A percentile compares a stretch with the other conserved stretches of the same genome.
Evolutionary conservation across 345 rosid genomes (phyloP).

Genomic region (Tarenaya hassleriana): DNA sequence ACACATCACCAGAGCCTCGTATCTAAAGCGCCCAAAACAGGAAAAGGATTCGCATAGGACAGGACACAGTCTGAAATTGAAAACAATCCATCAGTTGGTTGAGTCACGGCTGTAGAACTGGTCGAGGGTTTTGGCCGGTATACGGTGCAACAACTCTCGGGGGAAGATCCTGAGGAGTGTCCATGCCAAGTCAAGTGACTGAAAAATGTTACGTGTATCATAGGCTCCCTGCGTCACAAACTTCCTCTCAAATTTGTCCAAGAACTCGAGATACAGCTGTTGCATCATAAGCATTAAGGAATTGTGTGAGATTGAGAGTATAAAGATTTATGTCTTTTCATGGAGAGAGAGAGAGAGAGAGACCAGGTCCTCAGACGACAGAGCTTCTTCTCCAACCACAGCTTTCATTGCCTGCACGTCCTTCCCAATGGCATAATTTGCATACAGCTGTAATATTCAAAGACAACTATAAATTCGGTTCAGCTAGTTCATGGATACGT

Average conservation of each 20-base stretch:
- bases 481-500: no score
- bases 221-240: slow-evolving; percentile 91
- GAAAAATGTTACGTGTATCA: slow-evolving; percentile 87
- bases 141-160: slow-evolving; percentile 90
- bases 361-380: slow-evolving; percentile 95
- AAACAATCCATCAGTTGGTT: slow-evolving; percentile 27
- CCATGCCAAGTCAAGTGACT: slow-evolving; percentile 96
- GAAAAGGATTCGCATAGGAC: no score
- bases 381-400: slow-evolving; percentile 99
- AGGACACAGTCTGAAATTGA: no score
- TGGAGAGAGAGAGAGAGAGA: slow-evolving; percentile 21
- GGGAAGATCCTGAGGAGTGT: slow-evolving; percentile 91
- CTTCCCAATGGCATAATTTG: slow-evolving; percentile 93
- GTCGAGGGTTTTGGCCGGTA: slow-evolving; percentile 91
- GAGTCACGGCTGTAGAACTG: slow-evolving; percentile 71
- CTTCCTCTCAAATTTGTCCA: slow-evolving; percentile 94
- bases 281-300: slow-evolving; percentile 8
- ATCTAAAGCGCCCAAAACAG: no score
- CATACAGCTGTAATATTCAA: slow-evolving; percentile 96
- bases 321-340: background rate
- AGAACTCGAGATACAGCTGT: slow-evolving; percentile 88
- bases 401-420: slow-evolving; percentile 99
- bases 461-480: no score
- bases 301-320: slow-evolving; percentile 2
- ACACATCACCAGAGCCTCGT: no score